Base-by-base conservation (phyloP, 805 yeast species). In the Cyberlindnera sargentensis region DNA sequence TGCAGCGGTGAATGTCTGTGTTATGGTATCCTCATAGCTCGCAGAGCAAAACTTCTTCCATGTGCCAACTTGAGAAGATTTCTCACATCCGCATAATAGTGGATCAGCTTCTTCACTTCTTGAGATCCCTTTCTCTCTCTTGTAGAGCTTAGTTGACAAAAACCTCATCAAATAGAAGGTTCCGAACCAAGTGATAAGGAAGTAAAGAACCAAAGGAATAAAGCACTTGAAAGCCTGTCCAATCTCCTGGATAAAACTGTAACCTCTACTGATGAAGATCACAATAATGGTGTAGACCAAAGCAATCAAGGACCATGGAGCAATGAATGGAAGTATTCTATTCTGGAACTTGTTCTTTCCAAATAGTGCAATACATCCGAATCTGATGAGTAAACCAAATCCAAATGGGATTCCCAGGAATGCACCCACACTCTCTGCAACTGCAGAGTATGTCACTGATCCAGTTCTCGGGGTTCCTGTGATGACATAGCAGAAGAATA, bases 1-100 rank as follows among this genome's bases (percentile, higher is more conserved):
- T 1, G 81, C 73, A 10, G 80, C 78, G 3, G 80, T 74, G 51
- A 77, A 76, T 8, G 75, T 63, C 48, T 76, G 82, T 11, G 80
- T 72, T 31, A 68, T 59, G 5, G 70, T 68, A 30, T 63, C 62
- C 6, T 59, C 50, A 53, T 73, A 77, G 35, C 50, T 55, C 6
- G 75, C 73, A 35, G 61, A 49, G 49, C 76, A 70, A 8, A 24
- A 40, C 26, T 38, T 40, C 27, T 42, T 40, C 25, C 30, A 4
- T 4, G 10, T 31, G 24, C 32, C 33, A 6, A 24, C 37, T 23
- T 32, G 31, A 2, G 34, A 36, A 15, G 47, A 38, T 31, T 65
- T 57, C 47, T 69, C 73, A 51, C 75, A 71, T 7, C 70, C 72
- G 58, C 75, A 71, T 10, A 61, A 6, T 10, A 30, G 27, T 9